Conservation (phyloP, 306 rosid species). For the Vicia villosa region DNA sequence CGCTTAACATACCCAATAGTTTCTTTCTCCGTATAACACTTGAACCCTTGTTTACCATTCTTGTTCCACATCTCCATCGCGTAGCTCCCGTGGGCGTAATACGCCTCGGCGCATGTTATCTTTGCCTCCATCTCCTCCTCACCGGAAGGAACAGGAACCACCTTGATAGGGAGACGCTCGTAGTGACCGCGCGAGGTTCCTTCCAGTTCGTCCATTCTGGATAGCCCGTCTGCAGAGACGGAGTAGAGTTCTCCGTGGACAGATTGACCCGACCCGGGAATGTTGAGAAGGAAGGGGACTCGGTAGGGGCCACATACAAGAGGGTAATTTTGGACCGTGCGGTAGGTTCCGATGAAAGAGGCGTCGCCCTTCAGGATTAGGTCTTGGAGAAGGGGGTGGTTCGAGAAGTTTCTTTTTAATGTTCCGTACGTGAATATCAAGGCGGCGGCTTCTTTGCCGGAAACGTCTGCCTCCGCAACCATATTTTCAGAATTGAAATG, state of each 20-base stretch:
- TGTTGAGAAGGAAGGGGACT: slow-evolving; percentile 76
- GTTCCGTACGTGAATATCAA: slow-evolving; percentile 78
- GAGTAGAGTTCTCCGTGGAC: slow-evolving; percentile 75
- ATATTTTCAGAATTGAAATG: slow-evolving; percentile 14
- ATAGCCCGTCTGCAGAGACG: slow-evolving; percentile 50
- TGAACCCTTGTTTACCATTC: slow-evolving; percentile 51
- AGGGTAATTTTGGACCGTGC: slow-evolving; percentile 49
- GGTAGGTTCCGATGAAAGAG: slow-evolving; percentile 54
- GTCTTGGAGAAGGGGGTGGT: slow-evolving; percentile 67
- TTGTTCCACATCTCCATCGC: slow-evolving; percentile 72
- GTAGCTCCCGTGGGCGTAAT: slow-evolving; percentile 63
- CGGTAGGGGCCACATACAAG: slow-evolving; percentile 79
- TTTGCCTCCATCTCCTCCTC: not conserved
- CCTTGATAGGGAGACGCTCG: slow-evolving; percentile 56
- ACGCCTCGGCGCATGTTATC: slow-evolving; percentile 63
- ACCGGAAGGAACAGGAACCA: slow-evolving; percentile 32
- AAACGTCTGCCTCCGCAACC: slow-evolving; percentile 37
- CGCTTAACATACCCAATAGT: slow-evolving; percentile 74
- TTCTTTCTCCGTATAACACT: slow-evolving; percentile 59
- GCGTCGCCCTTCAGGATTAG: slow-evolving; percentile 68
- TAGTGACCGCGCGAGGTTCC: slow-evolving; percentile 66
- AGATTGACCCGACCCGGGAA: slow-evolving; percentile 56
- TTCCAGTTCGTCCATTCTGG: slow-evolving; percentile 62
- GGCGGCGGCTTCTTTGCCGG: not conserved
- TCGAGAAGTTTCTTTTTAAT: slow-evolving; percentile 64